Conservation (phyloP, 2,329 filamentous ascomycete genomes). For the Gliomastix tumulicola region DNA sequence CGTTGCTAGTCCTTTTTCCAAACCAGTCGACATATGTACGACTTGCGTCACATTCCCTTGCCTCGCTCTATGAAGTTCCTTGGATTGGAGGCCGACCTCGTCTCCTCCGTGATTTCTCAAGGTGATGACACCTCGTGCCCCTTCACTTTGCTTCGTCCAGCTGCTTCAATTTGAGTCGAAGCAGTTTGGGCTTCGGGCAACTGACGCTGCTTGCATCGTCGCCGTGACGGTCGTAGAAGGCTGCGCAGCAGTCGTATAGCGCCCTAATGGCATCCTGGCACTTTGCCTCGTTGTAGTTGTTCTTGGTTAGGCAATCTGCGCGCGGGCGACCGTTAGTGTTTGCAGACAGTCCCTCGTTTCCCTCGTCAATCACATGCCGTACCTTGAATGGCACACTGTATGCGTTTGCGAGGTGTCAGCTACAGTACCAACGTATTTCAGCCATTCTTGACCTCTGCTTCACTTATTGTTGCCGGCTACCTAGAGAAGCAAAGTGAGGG, state of each 20-base stretch:
- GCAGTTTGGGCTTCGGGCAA: constrained; percentile 75
- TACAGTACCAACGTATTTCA: too few relatives aligned
- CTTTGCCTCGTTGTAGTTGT: constrained; percentile 77
- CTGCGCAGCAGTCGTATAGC: constrained; percentile 87
- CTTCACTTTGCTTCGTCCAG: constrained; percentile 31
- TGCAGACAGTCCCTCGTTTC: neutral
- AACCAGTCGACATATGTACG: constrained; percentile 34
- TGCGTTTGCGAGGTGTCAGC: too few relatives aligned
- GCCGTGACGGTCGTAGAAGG: constrained; percentile 76
- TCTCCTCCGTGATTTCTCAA: too few relatives aligned
- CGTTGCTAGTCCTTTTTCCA: constrained; percentile 52
- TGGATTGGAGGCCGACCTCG: too few relatives aligned
- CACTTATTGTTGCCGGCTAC: too few relatives aligned
- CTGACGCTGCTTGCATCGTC: constrained; percentile 70
- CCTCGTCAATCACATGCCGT: neutral
- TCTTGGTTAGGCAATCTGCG: constrained; percentile 77
- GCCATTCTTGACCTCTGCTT: too few relatives aligned
- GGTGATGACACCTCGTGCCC: neutral
- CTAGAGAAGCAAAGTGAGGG: neutral
- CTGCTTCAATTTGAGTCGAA: constrained; percentile 83
- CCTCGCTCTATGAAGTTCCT: neutral
- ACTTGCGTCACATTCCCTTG: constrained; percentile 35
- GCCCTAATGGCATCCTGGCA: constrained; percentile 75
- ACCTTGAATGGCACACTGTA: constrained; percentile 9
- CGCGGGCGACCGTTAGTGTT: too few relatives aligned